Evolutionary conservation across 2,329 filamentous ascomycete species (phyloP).

Genomic region (Pyrenophora seminiperda): DNA sequence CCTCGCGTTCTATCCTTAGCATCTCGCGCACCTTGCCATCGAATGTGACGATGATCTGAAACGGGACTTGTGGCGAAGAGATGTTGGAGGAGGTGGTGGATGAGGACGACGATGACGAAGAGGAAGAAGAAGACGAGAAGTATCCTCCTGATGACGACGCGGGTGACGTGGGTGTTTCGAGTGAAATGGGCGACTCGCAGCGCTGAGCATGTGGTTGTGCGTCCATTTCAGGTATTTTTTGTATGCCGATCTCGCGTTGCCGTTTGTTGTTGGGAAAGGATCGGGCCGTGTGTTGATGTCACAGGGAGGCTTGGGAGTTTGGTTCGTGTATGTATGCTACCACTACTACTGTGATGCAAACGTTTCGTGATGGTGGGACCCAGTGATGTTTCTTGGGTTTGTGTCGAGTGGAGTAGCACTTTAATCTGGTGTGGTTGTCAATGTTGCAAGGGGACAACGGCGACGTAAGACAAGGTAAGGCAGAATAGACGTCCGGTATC

Average conservation of each 20-base stretch:
- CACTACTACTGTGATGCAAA: too few species aligned
- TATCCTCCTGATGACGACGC: conserved; percentile 2
- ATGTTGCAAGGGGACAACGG: neutral
- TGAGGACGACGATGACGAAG: conserved; percentile 9
- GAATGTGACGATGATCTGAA: conserved; percentile 37
- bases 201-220: conserved; percentile 1
- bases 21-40: conserved; percentile 36
- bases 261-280: neutral
- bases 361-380: too few species aligned
- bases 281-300: neutral
- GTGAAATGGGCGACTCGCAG: conserved; percentile 6
- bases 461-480: too few species aligned
- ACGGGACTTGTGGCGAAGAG: conserved; percentile 23
- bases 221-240: conserved; percentile 7
- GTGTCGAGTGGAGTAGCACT: neutral
- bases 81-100: conserved; percentile 1
- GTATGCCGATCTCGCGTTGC: conserved; percentile 1
- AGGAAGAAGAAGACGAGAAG: conserved; percentile 5
- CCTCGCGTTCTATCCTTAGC: conserved; percentile 27
- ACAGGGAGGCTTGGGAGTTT: too few species aligned
- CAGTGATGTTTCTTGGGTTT: too few species aligned
- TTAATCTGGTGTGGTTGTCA: neutral
- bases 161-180: conserved; percentile 9
- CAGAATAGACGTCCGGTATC: too few species aligned
- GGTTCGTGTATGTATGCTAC: too few species aligned